These are phyloP conservation scores for Linnemannia zychae DNA, from an alignment of 192 early-diverging fungal genomes.

Conservation along the genomic window DNA sequence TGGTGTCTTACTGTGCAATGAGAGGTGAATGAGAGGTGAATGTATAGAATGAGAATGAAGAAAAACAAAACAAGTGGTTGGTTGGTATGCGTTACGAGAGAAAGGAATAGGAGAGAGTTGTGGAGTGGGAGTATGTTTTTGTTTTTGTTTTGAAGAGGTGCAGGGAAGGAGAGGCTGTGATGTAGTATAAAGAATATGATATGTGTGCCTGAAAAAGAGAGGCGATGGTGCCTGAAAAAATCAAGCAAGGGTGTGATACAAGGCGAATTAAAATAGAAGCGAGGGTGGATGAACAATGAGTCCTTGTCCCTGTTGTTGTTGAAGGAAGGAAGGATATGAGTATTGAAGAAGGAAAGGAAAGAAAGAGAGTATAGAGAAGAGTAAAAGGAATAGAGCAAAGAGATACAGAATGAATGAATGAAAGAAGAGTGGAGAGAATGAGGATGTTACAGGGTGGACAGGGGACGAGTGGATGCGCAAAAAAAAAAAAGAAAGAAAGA, in stretches of 20 bases:
- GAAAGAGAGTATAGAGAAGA: background rate
- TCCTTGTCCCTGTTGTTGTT: too few relatives aligned
- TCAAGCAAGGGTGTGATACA: background rate
- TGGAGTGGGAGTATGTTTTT: background rate
- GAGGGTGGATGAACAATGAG: too few relatives aligned
- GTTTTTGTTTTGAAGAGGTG: background rate
- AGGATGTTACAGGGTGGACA: background rate
- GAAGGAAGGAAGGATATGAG: too few relatives aligned
- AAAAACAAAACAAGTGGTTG: too few relatives aligned
- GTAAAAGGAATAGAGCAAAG: background rate
- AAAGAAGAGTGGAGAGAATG: background rate
- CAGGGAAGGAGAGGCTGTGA: background rate
- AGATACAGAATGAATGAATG: background rate
- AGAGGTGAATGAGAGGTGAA: background rate
- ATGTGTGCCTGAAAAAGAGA: background rate
- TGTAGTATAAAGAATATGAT: background rate
- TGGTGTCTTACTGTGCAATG: too few relatives aligned
- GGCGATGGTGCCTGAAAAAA: background rate
- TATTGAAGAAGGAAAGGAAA: background rate
- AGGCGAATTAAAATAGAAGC: conserved; percentile 1
- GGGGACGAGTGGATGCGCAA: background rate
- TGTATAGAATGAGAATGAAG: background rate
- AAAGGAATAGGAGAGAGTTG: background rate
- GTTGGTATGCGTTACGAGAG: background rate
- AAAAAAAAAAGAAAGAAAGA: background rate